phyloP scores from a whole-genome alignment of 2,329 filamentous ascomycete species.

The Simplicillium sp. region DNA sequence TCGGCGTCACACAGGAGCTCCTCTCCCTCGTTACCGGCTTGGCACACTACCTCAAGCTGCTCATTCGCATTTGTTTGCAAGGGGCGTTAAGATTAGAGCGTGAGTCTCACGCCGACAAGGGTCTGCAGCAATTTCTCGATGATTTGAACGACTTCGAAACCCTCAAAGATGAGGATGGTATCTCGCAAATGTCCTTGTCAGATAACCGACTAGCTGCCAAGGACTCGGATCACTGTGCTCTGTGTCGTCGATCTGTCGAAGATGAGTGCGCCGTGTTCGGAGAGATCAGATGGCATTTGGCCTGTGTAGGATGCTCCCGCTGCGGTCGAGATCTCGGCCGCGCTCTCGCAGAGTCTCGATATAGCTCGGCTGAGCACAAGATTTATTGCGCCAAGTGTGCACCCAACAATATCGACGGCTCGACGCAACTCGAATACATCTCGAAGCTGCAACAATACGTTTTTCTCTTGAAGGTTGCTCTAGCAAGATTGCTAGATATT shows the following conservation, averaged over 20 bases:
- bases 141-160: conserved; percentile 77
- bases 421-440: conserved; percentile 57
- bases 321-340: conserved; percentile 57
- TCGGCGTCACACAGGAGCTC: conserved; percentile 96
- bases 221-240: conserved; percentile 74
- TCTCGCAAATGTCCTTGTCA: conserved; percentile 55
- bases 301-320: conserved; percentile 68
- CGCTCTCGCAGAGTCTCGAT: conserved; percentile 58
- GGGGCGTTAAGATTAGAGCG: conserved; percentile 85
- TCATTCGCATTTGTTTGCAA: conserved; percentile 94
- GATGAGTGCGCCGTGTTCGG: conserved; percentile 77
- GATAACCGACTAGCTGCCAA: conserved; percentile 60
- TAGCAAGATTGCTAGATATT: conserved; percentile 81
- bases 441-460: conserved; percentile 91
- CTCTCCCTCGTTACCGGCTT: conserved; percentile 93
- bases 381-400: conserved; percentile 65
- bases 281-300: conserved; percentile 73
- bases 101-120: conserved; percentile 64
- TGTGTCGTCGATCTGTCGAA: conserved; percentile 82
- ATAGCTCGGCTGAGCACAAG: conserved; percentile 57
- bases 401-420: conserved; percentile 41
- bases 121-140: conserved; percentile 73
- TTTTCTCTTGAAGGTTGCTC: conserved; percentile 81
- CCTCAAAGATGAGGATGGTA: conserved; percentile 61
- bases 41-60: conserved; percentile 92